phyloP scores from a whole-genome alignment of 1,284 basidiomycete species.

The Malassezia pachydermatis region DNA sequence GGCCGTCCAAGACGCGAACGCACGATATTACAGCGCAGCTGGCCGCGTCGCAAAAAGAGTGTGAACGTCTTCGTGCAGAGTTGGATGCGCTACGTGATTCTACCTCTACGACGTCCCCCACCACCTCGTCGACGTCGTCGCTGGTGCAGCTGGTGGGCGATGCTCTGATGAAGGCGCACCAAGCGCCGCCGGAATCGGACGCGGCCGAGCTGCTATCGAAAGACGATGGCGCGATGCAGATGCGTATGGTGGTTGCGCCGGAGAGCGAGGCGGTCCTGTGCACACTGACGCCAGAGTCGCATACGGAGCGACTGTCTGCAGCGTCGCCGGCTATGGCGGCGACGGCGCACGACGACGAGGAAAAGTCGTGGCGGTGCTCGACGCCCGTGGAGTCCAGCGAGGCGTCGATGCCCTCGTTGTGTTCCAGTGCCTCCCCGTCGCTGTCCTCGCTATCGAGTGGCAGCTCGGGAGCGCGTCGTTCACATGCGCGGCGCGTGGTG shows the following conservation, averaged over 20 bases:
- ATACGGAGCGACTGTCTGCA: too few relatives aligned
- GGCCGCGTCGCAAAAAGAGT: conserved; percentile 1
- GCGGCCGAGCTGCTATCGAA: background rate
- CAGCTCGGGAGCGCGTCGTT: background rate
- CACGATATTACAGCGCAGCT: conserved; percentile 9
- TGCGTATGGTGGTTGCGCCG: background rate
- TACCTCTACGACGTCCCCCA: background rate
- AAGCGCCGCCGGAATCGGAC: conserved; percentile 5
- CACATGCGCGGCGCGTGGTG: conserved; percentile 12
- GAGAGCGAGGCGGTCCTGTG: conserved; percentile 3
- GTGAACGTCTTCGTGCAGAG: conserved; percentile 7
- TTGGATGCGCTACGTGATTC: background rate
- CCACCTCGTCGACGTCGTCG: background rate
- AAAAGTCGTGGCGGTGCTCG: conserved; percentile 5
- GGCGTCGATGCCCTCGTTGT: conserved; percentile 15
- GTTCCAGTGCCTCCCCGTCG: conserved; percentile 11
- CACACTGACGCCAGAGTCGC: background rate
- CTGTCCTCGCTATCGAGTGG: conserved; percentile 7
- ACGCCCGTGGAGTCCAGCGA: conserved; percentile 15
- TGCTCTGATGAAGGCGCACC: background rate
- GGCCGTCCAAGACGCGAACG: background rate
- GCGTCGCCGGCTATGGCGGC: background rate
- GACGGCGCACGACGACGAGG: background rate
- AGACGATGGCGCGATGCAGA: conserved; percentile 1
- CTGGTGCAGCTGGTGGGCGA: conserved; percentile 7